These are phyloP conservation scores for Stephania japonica DNA, from an alignment of 164 flowering plant species.

Conservation along the genomic window DNA sequence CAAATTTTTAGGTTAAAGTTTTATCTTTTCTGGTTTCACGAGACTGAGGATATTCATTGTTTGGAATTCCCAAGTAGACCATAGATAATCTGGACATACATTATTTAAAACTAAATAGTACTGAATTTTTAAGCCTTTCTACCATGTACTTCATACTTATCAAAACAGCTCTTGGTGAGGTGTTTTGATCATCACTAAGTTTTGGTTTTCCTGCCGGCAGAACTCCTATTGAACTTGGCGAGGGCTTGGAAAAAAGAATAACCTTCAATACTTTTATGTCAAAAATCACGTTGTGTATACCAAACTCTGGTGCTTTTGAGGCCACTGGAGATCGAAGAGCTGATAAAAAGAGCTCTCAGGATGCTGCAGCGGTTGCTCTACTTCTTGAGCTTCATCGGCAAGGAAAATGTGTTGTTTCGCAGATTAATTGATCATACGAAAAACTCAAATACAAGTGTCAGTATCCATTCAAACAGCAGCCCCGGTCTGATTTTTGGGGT, in stretches of 20 bases:
- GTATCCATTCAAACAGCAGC: background rate
- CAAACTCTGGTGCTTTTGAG: conserved; percentile 43
- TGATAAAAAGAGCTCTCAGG: conserved; percentile 80
- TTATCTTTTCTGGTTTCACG: too few species aligned
- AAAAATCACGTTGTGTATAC: conserved; percentile 49
- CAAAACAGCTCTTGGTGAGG: background rate
- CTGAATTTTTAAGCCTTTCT: background rate
- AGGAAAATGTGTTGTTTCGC: conserved; percentile 39
- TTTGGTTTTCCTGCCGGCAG: conserved; percentile 21
- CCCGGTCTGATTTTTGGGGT: background rate
- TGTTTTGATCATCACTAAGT: background rate
- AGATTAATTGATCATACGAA: conserved; percentile 2
- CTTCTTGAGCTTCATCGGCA: conserved; percentile 51
- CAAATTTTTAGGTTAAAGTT: too few species aligned
- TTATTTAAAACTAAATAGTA: background rate
- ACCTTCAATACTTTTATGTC: conserved; percentile 49
- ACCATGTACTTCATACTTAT: background rate
- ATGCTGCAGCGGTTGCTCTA: conserved; percentile 68
- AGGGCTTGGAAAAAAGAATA: conserved; percentile 35
- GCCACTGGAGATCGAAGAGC: conserved; percentile 53
- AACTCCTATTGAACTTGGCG: conserved; percentile 34
- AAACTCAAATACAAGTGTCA: background rate
- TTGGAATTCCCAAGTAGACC: background rate
- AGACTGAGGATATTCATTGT: too few species aligned
- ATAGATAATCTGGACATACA: background rate